These are phyloP conservation scores for Cocos nucifera DNA, from an alignment of 176 grass and related monocot species.

Conservation along the genomic window DNA sequence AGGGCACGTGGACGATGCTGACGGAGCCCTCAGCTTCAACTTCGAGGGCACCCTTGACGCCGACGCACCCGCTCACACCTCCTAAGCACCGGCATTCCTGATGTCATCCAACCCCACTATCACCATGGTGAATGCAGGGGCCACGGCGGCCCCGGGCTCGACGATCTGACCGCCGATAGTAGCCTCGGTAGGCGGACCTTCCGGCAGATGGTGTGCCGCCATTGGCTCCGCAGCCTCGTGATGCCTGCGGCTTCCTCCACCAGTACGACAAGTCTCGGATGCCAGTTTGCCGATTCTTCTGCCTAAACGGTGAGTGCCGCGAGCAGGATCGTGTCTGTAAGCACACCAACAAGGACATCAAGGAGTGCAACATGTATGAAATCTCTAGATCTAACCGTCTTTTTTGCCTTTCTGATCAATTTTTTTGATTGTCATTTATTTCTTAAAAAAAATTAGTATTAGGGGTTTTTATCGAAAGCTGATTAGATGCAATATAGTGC, in stretches of 20 bases:
- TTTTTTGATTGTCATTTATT: too few relatives aligned
- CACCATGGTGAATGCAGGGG: not conserved
- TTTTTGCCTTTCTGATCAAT: too few relatives aligned
- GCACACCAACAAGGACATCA: conserved; percentile 89
- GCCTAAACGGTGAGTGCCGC: conserved; percentile 81
- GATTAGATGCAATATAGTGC: too few relatives aligned
- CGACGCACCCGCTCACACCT: not conserved
- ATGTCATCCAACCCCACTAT: conserved; percentile 6
- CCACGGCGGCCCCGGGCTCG: not conserved
- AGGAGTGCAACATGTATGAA: conserved; percentile 94
- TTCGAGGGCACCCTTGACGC: conserved; percentile 82
- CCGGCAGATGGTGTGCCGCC: conserved; percentile 83
- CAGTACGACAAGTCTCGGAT: conserved; percentile 99
- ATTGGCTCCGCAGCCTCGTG: conserved; percentile 91
- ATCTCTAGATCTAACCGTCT: too few relatives aligned
- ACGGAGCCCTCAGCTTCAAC: conserved; percentile 81
- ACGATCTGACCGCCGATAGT: not conserved
- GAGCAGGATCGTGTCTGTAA: conserved; percentile 93
- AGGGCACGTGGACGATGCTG: conserved; percentile 50
- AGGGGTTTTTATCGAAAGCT: too few relatives aligned
- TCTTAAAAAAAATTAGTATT: too few relatives aligned
- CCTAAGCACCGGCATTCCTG: not conserved
- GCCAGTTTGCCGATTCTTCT: conserved; percentile 98
- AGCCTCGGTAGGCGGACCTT: conserved; percentile 67
- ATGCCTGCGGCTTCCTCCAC: conserved; percentile 89